A percentile compares a stretch with the other conserved stretches of the same genome.
Conservation (phyloP, 345 rosid species). For the Rhizophora apiculata region DNA sequence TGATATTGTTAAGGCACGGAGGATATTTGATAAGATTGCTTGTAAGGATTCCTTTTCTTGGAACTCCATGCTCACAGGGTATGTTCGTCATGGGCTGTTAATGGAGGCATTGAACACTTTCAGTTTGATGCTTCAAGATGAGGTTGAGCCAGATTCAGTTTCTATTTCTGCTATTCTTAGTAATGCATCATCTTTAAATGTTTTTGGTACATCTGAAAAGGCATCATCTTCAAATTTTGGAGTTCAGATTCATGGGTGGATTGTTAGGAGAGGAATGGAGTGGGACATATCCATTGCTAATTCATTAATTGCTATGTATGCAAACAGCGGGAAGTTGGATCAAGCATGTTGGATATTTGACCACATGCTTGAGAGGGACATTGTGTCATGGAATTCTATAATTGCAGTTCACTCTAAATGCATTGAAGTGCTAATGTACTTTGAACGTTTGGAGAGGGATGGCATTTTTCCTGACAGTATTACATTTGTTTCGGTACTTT, state of each 20-base stretch:
- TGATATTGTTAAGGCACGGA: constrained; percentile 72
- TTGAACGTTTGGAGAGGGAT: constrained; percentile 53
- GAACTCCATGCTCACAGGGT: constrained; percentile 73
- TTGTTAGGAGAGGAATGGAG: constrained; percentile 50
- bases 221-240: constrained; percentile 41
- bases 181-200: constrained; percentile 35
- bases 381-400: constrained; percentile 80
- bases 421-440: constrained; percentile 45
- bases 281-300: constrained; percentile 57
- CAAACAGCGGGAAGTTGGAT: constrained; percentile 43
- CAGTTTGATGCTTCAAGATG: constrained; percentile 48
- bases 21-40: constrained; percentile 57
- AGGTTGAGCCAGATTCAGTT: constrained; percentile 63
- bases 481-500: constrained; percentile 76
- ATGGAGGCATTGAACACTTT: constrained; percentile 51
- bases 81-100: constrained; percentile 57
- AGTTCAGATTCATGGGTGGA: constrained; percentile 73
- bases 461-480: constrained; percentile 48
- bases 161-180: constrained; percentile 63
- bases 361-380: constrained; percentile 62
- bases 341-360: constrained; percentile 55
- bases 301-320: constrained; percentile 58
- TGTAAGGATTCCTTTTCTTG: constrained; percentile 59
- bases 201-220: constrained; percentile 28
- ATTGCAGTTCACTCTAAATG: constrained; percentile 60